Evolutionary conservation across 306 rosid genomes (phyloP), one percentile per base, ranked within the genome.

Genomic region (Lupinus albus): DNA sequence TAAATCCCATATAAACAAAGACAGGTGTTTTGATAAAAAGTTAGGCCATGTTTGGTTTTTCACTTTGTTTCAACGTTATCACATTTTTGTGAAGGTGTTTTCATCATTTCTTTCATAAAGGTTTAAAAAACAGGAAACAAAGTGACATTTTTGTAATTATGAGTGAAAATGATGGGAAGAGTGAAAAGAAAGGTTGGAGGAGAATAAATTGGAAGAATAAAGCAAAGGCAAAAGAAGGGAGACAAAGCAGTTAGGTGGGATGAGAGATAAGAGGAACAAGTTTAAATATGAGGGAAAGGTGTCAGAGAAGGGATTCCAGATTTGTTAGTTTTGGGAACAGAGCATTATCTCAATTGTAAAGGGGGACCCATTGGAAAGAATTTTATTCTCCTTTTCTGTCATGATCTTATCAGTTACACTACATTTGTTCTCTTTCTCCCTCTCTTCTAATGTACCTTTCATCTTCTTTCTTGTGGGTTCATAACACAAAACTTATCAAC

Each of bases 1-100:
- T 36, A 13, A 48, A 59, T 66, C 50, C 50, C 74, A 72, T 35
- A 42, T 52, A 45, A 49, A 41, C 57, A 6, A 61, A 61, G 1
- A 45, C 6, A 51, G 20, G 56, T 35, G 53, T 18, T 25, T 66
- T 1, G 2, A 20, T 66, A 21, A 50, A 61, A 54, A 16, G 28
- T 5, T 53, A 8, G 41, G 41, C 8, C 2, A 8, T 35, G 7
- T 35, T 6, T 35, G 39, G 39, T 36, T 1, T 39, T 39, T 9
- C 45, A 39, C 45, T 39, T 39, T 39, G 45, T 10, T 39, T 39
- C 45, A 10, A 5, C 38, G 11, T 39, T 39, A 8, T 39, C 12
- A 9, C 9, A 9, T 10, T 36, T 36, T 2, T 10, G 45, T 39
- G 45, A 39, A 39, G 45, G 45, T 39, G 45, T 39, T 39, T 9